Conservation (phyloP, 2,329 filamentous ascomycete species). For the Metarhizium rileyi region DNA sequence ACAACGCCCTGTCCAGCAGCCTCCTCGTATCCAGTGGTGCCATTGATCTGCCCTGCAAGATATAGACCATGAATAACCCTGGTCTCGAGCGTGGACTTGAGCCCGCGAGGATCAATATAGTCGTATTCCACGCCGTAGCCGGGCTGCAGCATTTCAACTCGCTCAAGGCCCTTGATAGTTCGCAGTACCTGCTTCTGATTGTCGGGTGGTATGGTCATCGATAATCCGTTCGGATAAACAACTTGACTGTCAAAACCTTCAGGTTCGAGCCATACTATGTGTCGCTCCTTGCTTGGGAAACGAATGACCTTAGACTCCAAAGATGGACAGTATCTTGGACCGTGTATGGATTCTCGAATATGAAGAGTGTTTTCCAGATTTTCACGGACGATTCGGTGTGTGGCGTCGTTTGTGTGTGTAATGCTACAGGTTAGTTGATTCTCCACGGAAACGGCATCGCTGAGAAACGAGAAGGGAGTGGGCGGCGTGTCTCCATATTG, state of each 20-base stretch:
- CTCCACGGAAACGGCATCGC: conserved; percentile 65
- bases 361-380: conserved; percentile 96
- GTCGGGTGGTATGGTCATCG: conserved; percentile 88
- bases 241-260: conserved; percentile 87
- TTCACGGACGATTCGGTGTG: conserved; percentile 73
- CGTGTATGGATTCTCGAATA: conserved; percentile 89
- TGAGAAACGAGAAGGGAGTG: conserved; percentile 83
- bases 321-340: conserved; percentile 90
- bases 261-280: conserved; percentile 94
- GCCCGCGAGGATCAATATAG: conserved; percentile 86
- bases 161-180: conserved; percentile 79
- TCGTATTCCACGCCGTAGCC: conserved; percentile 98
- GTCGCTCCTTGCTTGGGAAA: conserved; percentile 68
- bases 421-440: conserved; percentile 79
- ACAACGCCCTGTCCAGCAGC: conserved; percentile 88
- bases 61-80: conserved; percentile 84
- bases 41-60: conserved; percentile 94
- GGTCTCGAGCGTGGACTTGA: conserved; percentile 85
- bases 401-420: conserved; percentile 74
- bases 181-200: conserved; percentile 79
- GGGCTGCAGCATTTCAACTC: conserved; percentile 84
- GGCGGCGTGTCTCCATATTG: conserved; percentile 82
- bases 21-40: conserved; percentile 96
- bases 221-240: conserved; percentile 93
- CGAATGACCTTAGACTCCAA: conserved; percentile 89